Percentiles rank a stretch among this genome's conserved stretches.
These are phyloP conservation scores for Agaricus sinodeliciosus DNA, from an alignment of 768 basidiomycete genomes.

Conservation along the genomic window DNA sequence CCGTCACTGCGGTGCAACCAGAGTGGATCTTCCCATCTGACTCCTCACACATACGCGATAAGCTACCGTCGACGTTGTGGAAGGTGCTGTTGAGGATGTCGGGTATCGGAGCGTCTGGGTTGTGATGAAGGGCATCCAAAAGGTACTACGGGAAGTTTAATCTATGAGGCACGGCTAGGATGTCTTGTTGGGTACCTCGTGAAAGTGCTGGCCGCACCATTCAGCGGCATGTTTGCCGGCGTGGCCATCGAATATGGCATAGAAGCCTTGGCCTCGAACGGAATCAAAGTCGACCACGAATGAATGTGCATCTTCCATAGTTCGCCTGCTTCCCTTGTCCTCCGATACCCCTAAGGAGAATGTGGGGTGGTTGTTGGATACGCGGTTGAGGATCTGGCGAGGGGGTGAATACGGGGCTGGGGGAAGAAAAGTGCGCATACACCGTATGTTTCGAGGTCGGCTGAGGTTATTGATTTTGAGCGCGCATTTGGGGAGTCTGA, in stretches of 20 bases:
- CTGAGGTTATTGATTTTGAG: slow-evolving; percentile 76
- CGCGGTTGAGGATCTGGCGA: slow-evolving; percentile 63
- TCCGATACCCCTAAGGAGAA: slow-evolving; percentile 74
- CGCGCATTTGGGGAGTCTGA: slow-evolving; percentile 70
- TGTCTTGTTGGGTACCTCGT: slow-evolving; percentile 49
- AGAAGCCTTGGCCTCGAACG: slow-evolving; percentile 93
- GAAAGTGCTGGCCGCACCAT: slow-evolving; percentile 97
- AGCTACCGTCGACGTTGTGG: slow-evolving; percentile 79
- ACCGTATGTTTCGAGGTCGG: slow-evolving; percentile 70
- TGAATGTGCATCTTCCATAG: slow-evolving; percentile 97
- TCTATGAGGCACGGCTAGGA: background rate
- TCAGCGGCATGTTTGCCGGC: slow-evolving; percentile 98
- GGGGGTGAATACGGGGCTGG: background rate
- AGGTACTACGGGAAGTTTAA: slow-evolving; percentile 34
- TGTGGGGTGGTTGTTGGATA: slow-evolving; percentile 56
- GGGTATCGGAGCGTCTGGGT: slow-evolving; percentile 58
- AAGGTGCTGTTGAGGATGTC: slow-evolving; percentile 92
- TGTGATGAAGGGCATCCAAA: slow-evolving; percentile 59
- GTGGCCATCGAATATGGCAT: slow-evolving; percentile 97
- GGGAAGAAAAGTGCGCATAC: slow-evolving; percentile 34
- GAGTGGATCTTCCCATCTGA: slow-evolving; percentile 92
- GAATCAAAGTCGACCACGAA: slow-evolving; percentile 93
- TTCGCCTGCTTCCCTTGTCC: slow-evolving; percentile 84
- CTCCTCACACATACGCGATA: slow-evolving; percentile 81
- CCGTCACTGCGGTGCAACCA: slow-evolving; percentile 95